Evolutionary conservation across 768 basidiomycete genomes (phyloP), one percentile per base, ranked within the genome.

Genomic region (Terana coerulea): DNA sequence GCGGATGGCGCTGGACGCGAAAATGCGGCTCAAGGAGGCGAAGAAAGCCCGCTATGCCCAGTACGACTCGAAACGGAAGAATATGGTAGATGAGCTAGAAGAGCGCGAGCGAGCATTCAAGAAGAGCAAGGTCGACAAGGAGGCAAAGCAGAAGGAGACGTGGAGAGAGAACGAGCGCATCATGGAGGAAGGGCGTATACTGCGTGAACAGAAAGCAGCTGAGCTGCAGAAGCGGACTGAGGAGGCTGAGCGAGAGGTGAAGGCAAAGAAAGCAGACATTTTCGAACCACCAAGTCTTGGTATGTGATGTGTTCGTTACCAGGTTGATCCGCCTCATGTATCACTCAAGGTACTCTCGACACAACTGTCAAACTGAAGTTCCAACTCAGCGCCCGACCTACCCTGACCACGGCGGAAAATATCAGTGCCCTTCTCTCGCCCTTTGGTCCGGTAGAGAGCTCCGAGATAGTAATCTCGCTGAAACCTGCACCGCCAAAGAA

Each of bases 321-420:
- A 24, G 4, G 21, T 26, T 3, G 22, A 14, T 6, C n/a, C 28
- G 37, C 39, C 34, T 61, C 41, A n/a, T 55, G 11, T 51, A 25
- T 36, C 37, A 17, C 30, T 26, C 12, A 56, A 83, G 85, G 80
- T 47, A 66, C 79, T 2, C 75, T 83, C 25, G 90, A 91, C 57
- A 89, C 88, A 0, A 91, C 89, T 12, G 71, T 91, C 53, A 79
- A 81, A 47, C 64, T 92, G 56, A 91, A 85, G 66, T 92, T 81
- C 64, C 64, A 74, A 3, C 67, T 88, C 8, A 75, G 82, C 41
- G 64, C 74, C 0, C 78, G 81, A 55, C 83, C 86, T 11, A 60
- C 69, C 7, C 70, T 89, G n/a, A 79, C 77, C 1, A 80, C 77
- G 0, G 53, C 78, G 1, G 67, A 70, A 12, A 65, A 77, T 5